Percentiles rank a stretch among this genome's conserved stretches.
Evolutionary conservation across 129 eudicot genomes (phyloP).

Genomic region (Gnaphalium uliginosum): DNA sequence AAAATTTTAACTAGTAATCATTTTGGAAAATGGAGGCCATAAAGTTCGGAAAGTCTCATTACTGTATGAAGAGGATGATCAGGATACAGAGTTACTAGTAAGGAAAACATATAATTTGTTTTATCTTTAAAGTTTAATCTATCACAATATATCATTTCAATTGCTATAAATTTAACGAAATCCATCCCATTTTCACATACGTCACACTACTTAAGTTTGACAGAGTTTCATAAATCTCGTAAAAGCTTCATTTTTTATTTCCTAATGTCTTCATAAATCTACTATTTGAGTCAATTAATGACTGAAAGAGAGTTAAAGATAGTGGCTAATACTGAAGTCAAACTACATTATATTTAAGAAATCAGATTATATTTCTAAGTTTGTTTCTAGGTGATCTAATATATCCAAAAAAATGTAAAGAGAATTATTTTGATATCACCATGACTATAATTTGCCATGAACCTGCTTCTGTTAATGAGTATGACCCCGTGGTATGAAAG

Average conservation of each 20-base stretch:
- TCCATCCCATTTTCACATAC: background rate
- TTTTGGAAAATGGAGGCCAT: background rate
- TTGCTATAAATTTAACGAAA: background rate
- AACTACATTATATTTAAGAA: background rate
- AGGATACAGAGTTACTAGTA: background rate
- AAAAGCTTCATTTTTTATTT: background rate
- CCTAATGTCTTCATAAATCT: background rate
- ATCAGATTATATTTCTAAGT: background rate
- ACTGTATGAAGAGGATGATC: background rate
- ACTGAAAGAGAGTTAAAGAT: background rate
- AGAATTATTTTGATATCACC: background rate
- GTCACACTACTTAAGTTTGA: background rate
- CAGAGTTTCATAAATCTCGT: background rate
- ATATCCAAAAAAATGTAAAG: background rate
- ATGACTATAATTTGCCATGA: background rate
- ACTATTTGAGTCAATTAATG: background rate
- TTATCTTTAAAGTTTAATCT: no score
- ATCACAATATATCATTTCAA: background rate
- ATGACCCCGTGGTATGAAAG: background rate
- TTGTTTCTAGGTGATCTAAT: background rate
- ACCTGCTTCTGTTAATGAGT: conserved; percentile 10
- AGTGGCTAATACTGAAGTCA: background rate
- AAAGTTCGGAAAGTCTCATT: background rate
- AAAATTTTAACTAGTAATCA: no score
- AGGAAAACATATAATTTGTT: background rate